Evolutionary conservation across 768 basidiomycete species (phyloP).

Genomic region (Lactarius hatsudake): DNA sequence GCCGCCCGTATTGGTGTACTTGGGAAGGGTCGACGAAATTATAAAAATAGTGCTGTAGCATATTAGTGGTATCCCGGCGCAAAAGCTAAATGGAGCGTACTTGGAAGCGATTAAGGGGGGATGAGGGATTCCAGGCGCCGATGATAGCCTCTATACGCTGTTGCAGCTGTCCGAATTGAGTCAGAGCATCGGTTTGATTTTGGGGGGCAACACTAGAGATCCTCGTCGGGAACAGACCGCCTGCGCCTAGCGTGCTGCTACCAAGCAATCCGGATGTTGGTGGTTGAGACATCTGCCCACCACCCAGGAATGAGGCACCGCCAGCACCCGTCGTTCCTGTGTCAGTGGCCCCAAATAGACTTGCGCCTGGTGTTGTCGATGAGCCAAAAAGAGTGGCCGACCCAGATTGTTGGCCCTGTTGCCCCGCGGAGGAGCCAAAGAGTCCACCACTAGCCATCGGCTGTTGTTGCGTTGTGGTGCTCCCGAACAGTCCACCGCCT

Average conservation of each 20-base stretch:
- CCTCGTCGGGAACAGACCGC: conserved; percentile 29
- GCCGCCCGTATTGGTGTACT: conserved; percentile 65
- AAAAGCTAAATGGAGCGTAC: conserved; percentile 39
- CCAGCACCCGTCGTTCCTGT: conserved; percentile 2
- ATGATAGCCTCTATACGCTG: conserved; percentile 63
- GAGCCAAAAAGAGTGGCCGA: conserved; percentile 12
- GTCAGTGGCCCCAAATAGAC: conserved; percentile 2
- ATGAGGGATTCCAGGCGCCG: conserved; percentile 67
- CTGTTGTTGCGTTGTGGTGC: conserved; percentile 18
- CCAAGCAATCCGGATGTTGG: conserved; percentile 27
- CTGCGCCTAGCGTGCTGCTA: conserved; percentile 25
- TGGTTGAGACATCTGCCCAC: conserved; percentile 21
- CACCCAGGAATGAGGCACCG: neutral
- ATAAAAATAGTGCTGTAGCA: conserved; percentile 71
- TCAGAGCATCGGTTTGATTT: conserved; percentile 58
- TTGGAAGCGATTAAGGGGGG: conserved; percentile 76
- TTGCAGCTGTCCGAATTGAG: conserved; percentile 51
- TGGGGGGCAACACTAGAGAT: conserved; percentile 38
- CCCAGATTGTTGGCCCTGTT: conserved; percentile 10
- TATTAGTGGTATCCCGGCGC: neutral
- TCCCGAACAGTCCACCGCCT: conserved; percentile 30
- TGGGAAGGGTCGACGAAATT: conserved; percentile 74
- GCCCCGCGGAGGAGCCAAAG: conserved; percentile 12
- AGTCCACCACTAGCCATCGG: conserved; percentile 12
- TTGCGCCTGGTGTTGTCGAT: neutral